Evolutionary conservation across 2,329 filamentous ascomycete species (phyloP).

Genomic region (Talaromyces sp.): DNA sequence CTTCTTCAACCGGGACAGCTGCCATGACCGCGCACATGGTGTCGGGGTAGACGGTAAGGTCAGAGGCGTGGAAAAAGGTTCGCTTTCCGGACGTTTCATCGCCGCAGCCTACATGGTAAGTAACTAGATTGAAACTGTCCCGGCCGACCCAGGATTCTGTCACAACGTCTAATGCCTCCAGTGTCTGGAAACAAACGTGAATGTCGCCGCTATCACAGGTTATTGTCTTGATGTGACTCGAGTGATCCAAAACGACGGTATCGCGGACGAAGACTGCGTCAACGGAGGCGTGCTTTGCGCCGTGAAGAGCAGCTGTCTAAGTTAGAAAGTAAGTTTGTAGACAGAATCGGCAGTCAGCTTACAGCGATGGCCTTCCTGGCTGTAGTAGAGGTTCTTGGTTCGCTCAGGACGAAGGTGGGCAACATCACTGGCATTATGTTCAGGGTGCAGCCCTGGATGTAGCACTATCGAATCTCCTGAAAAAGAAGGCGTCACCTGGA

Average conservation of each 20-base stretch:
- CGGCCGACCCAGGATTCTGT: no score
- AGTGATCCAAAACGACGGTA: constrained; percentile 5
- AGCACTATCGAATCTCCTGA: not conserved
- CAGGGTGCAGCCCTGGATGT: not conserved
- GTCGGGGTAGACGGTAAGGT: no score
- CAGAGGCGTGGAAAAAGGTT: no score
- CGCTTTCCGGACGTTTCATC: no score
- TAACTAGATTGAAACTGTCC: no score
- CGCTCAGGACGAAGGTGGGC: not conserved
- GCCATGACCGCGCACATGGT: not conserved
- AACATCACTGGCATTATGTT: not conserved
- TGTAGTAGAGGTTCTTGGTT: not conserved
- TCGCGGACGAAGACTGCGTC: not conserved
- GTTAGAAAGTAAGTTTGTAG: no score
- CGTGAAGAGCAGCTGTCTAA: no score
- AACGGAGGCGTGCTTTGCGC: not conserved
- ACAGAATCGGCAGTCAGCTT: no score
- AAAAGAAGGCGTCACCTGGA: constrained; percentile 1
- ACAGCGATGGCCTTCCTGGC: constrained; percentile 1
- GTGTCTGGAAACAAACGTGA: no score
- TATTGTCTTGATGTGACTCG: not conserved
- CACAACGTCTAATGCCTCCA: no score
- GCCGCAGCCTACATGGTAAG: no score
- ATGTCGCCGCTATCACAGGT: not conserved
- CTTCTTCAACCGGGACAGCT: not conserved